Percentiles rank a stretch among this genome's conserved stretches.
Evolutionary conservation across 192 early-diverging fungal species (phyloP).

Genomic region (Pilobolus umbonatus): DNA sequence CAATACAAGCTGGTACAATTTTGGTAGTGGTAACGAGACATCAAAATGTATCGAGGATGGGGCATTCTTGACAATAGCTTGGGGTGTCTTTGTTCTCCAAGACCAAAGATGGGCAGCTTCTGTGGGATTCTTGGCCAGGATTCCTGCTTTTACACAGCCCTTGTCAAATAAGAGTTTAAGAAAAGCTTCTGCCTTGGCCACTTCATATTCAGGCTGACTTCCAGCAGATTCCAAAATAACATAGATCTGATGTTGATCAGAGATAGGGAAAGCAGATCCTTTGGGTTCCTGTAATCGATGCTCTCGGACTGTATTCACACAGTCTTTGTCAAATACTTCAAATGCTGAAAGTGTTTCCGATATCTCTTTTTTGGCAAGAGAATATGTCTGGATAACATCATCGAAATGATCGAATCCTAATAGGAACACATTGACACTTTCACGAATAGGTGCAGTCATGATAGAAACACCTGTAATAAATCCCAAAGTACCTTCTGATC

Average conservation of each 20-base stretch:
- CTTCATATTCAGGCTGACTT: slow-evolving; percentile 85
- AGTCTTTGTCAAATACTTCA: slow-evolving; percentile 89
- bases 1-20: slow-evolving; percentile 77
- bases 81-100: slow-evolving; percentile 89
- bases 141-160: slow-evolving; percentile 74
- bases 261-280: slow-evolving; percentile 56
- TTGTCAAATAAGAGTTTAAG: slow-evolving; percentile 71
- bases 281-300: slow-evolving; percentile 55
- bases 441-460: slow-evolving; percentile 52
- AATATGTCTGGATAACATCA: slow-evolving; percentile 69
- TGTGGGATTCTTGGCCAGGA: slow-evolving; percentile 74
- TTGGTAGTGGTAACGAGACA: slow-evolving; percentile 78
- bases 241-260: slow-evolving; percentile 67
- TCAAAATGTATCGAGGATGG: slow-evolving; percentile 92
- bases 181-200: slow-evolving; percentile 63
- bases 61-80: slow-evolving; percentile 79
- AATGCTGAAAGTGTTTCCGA: slow-evolving; percentile 91
- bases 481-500: slow-evolving; percentile 90
- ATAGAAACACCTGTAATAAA: slow-evolving; percentile 90
- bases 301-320: slow-evolving; percentile 64
- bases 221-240: slow-evolving; percentile 91
- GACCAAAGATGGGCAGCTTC: slow-evolving; percentile 69
- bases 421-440: slow-evolving; percentile 62
- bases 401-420: slow-evolving; percentile 70
- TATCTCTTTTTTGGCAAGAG: slow-evolving; percentile 64